Evolutionary conservation across 768 basidiomycete genomes (phyloP), one percentile per base, ranked within the genome.

Genomic region (Sarcodon aspratus): DNA sequence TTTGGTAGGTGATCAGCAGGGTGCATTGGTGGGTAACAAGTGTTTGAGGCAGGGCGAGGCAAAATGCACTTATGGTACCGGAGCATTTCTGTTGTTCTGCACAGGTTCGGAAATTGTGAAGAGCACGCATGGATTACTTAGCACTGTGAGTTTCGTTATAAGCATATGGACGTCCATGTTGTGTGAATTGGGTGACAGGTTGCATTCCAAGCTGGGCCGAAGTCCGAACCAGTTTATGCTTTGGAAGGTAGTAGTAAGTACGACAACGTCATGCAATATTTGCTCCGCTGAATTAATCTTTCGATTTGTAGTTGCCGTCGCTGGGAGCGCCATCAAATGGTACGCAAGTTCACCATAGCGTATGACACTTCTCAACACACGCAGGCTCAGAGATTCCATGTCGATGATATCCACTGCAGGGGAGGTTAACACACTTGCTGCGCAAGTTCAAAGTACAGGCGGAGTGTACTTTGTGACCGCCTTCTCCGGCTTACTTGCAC

Each of bases 61-160:
- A 2, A 99, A 99, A 67, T 96, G 93, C 66, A 99, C 96, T 4
- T 99, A 95, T 57, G 95, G 95, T 21, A 97, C 95, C 1, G 95
- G 96, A 32, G 92, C 92, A 35, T 99, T 99, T 72, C 70, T 98
- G 55, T 69, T 99, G 31, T 97, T 96, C 74, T 89, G 88, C 68
- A 97, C 96, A 1, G 96, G 95, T 3, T 69, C 69, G 17, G 84
- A 95, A 27, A 82, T 91, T 36, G 85, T 98, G 18, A 72, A 83
- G 61, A 95, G 91, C 57, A 71, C 66, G 31, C 85, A 96, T 58
- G 96, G 95, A 4, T 66, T 99, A 50, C 66, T 99, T 58, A 91
- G 85, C 56, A 97, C 96, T 1, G 90, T 88, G 55, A 55, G 71
- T 61, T 12, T 12, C n/a, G 9, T 15, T 32, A 12, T 4, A 27